Evolutionary conservation across 371 early-diverging fungal species (phyloP).

Genomic region (Phascolomyces articulosus): DNA sequence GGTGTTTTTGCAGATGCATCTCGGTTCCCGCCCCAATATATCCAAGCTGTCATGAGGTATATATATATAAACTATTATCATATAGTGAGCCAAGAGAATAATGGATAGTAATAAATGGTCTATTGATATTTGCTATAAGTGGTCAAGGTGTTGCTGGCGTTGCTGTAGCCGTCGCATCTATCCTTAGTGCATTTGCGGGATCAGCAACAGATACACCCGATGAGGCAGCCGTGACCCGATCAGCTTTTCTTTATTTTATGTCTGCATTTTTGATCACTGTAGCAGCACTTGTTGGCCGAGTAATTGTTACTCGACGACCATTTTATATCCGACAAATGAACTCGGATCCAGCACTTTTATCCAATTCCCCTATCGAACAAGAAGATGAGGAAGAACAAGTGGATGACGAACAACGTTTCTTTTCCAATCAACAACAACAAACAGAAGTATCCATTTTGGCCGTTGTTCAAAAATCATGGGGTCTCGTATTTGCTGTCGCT

Average conservation of each 20-base stretch:
- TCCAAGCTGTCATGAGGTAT: constrained; percentile 78
- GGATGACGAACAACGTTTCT: constrained; percentile 15
- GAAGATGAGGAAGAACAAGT: constrained; percentile 13
- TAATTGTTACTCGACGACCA: constrained; percentile 43
- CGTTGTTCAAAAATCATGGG: constrained; percentile 35
- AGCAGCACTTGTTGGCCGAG: constrained; percentile 49
- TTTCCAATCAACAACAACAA: neutral
- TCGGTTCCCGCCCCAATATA: constrained; percentile 70
- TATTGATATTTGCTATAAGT: constrained; percentile 26
- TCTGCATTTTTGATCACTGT: constrained; percentile 53
- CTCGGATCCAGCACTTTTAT: constrained; percentile 21
- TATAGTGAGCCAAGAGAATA: neutral
- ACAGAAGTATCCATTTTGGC: constrained; percentile 4
- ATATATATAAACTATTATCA: neutral
- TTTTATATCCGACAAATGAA: constrained; percentile 54
- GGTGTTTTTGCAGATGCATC: constrained; percentile 77
- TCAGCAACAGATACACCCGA: constrained; percentile 29
- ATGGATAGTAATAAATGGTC: neutral
- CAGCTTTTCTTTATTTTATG: constrained; percentile 65
- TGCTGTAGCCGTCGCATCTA: constrained; percentile 61
- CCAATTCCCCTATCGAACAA: constrained; percentile 5
- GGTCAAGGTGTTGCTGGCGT: constrained; percentile 68
- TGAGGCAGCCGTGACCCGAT: constrained; percentile 37
- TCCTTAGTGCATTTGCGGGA: constrained; percentile 51
- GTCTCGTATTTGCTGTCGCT: constrained; percentile 56